phyloP scores from a whole-genome alignment of 371 early-diverging fungal species.

The Rhizopus sp. region DNA sequence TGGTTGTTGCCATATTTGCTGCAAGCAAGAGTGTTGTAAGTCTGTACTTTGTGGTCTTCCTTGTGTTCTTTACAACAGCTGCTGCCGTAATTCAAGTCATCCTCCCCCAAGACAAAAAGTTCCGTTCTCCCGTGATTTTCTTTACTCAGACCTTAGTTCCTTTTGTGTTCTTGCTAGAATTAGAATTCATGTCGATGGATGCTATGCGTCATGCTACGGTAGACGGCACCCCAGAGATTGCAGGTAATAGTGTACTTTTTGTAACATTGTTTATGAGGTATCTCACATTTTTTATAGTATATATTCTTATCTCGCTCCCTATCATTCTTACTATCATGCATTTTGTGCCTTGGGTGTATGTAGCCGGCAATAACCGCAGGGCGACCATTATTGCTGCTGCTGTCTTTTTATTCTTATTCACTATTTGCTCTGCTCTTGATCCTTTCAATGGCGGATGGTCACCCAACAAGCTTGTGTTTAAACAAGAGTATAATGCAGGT shows the following conservation, averaged over 20 bases:
- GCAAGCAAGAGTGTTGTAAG: conserved; percentile 38
- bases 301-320: conserved; percentile 34
- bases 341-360: conserved; percentile 42
- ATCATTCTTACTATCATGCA: conserved; percentile 27
- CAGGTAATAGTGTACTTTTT: conserved; percentile 8
- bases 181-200: conserved; percentile 49
- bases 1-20: conserved; percentile 28
- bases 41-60: conserved; percentile 47
- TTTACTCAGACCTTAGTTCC: conserved; percentile 46
- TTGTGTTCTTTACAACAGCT: conserved; percentile 37
- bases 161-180: conserved; percentile 44
- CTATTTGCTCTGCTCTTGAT: conserved; percentile 31
- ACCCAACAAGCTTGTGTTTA: conserved; percentile 46
- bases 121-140: conserved; percentile 36
- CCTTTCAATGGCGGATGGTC: conserved; percentile 42
- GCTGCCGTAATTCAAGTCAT: conserved; percentile 31
- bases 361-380: conserved; percentile 28
- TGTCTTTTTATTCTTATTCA: conserved; percentile 30
- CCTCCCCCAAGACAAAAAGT: conserved; percentile 28
- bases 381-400: conserved; percentile 9
- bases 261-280: background rate
- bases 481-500: conserved; percentile 37
- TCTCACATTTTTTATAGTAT: conserved; percentile 31
- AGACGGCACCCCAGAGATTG: conserved; percentile 61
- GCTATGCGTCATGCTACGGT: conserved; percentile 58